These are phyloP conservation scores for Yamadazyma sp. DNA, from an alignment of 805 yeast genomes.

Conservation along the genomic window DNA sequence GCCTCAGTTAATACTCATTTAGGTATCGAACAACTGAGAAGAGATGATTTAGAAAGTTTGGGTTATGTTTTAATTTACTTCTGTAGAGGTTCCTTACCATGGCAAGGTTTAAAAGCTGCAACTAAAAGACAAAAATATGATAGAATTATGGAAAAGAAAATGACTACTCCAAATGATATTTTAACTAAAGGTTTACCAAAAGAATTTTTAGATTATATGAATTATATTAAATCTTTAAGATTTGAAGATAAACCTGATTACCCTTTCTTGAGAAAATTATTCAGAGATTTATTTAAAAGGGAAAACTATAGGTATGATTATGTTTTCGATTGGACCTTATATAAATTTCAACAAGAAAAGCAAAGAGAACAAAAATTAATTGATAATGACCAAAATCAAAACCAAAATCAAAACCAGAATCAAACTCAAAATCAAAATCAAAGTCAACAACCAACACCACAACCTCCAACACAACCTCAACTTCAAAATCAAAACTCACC, in stretches of 20 bases:
- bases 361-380: slow-evolving; percentile 43
- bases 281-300: slow-evolving; percentile 83
- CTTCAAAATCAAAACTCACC: slow-evolving; percentile 17
- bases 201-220: slow-evolving; percentile 84
- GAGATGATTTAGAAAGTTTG: slow-evolving; percentile 93
- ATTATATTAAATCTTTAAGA: slow-evolving; percentile 83
- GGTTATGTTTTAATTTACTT: slow-evolving; percentile 94
- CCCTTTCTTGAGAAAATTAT: slow-evolving; percentile 78
- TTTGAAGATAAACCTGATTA: slow-evolving; percentile 98
- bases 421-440: slow-evolving; percentile 16
- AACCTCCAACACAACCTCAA: slow-evolving; percentile 14
- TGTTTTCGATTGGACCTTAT: slow-evolving; percentile 94
- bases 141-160: slow-evolving; percentile 91
- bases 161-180: slow-evolving; percentile 82
- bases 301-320: slow-evolving; percentile 91
- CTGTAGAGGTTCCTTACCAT: slow-evolving; percentile 92
- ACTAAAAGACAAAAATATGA: slow-evolving; percentile 97
- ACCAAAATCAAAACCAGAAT: slow-evolving; percentile 13
- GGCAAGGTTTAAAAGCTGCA: slow-evolving; percentile 98
- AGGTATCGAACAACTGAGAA: slow-evolving; percentile 94
- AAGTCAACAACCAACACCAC: slow-evolving; percentile 16
- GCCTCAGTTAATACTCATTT: slow-evolving; percentile 94
- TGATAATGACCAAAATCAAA: slow-evolving; percentile 25
- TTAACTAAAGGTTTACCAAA: slow-evolving; percentile 89
- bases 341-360: slow-evolving; percentile 64